Base-by-base conservation (phyloP, 768 basidiomycete genomes). In the Boletus tomentosulus region DNA sequence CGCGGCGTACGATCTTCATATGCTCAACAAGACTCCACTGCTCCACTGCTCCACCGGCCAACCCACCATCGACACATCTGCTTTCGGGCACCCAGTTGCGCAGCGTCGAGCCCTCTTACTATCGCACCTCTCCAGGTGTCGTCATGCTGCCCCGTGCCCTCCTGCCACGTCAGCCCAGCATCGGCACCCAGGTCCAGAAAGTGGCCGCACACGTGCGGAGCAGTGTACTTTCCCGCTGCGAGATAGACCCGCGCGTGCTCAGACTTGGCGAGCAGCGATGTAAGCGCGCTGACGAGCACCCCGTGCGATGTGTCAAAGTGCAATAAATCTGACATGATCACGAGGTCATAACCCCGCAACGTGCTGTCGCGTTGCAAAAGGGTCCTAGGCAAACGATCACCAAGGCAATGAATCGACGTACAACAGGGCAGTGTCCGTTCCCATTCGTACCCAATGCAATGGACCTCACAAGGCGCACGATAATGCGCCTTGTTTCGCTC, bases 301-400 rank as follows among this genome's bases (percentile, higher is more conserved):
- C 73, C 76, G 64, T 88, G 87, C 41, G 82, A 85, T 50, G 62
- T 60, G 62, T 81, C 73, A 63, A 89, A 87, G 67, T 88, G 85
- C 25, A 90, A 75, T 11, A 91, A 74, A 69, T 90, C 87, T 3
- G 85, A 88, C 45, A 87, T 75, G 53, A 90, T 78, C 47, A 89
- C 72, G 16, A 79, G 60, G 58, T 87, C 85, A 64, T 77, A 88
- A 1, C 73, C 73, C 42, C 41, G 15, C 49, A 66, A 51, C 65
- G 49, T 51, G 50, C 33, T 7, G 28, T 58, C 33, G 45, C 27
- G 25, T 10, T 53, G 49, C 50, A 57, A 46, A 27, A 63, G 34
- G 37, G 22, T 8, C 37, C 69, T 68, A 46, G 48, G 19, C 19
- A 53, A 37, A 38, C 37, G 19, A 19, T 19, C 19, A 19, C 19